Evolutionary conservation across 345 rosid species (phyloP).

Genomic region (Raphanus sativus): DNA sequence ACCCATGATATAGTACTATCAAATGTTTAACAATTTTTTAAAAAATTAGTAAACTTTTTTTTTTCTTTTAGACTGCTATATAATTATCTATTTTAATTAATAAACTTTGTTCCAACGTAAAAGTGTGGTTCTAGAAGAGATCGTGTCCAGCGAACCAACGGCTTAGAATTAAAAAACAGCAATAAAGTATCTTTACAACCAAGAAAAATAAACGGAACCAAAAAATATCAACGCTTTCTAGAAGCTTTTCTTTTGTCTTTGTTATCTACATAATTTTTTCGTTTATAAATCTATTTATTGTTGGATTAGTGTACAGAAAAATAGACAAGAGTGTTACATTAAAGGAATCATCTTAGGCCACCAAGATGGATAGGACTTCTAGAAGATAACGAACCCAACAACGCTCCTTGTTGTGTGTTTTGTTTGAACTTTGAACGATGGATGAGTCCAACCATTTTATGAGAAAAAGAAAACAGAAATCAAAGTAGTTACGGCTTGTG

Average conservation of each 20-base stretch:
- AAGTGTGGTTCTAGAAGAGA: slow-evolving; percentile 32
- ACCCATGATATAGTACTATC: neutral
- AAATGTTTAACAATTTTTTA: too few species aligned
- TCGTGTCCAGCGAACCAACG: slow-evolving; percentile 9
- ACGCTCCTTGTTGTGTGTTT: neutral
- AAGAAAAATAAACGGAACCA: too few species aligned
- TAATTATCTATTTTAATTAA: neutral
- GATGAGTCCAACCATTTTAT: neutral
- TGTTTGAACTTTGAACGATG: neutral
- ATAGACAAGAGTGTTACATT: neutral
- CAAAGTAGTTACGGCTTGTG: neutral
- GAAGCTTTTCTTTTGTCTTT: slow-evolving; percentile 18
- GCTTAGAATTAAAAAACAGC: neutral
- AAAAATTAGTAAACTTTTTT: too few species aligned
- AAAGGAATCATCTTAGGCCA: slow-evolving; percentile 21
- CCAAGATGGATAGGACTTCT: slow-evolving; percentile 32
- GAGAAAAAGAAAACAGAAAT: neutral
- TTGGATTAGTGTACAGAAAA: neutral
- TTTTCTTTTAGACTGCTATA: too few species aligned
- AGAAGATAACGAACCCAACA: slow-evolving; percentile 22
- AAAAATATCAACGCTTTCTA: slow-evolving; percentile 9
- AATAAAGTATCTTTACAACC: neutral
- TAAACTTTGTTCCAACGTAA: neutral
- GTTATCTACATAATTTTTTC: neutral
- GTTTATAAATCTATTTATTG: neutral